Percentiles rank a stretch among this genome's conserved stretches.
Conservation (phyloP, 352 stramenopile species). For the Blastocystis sp. region DNA sequence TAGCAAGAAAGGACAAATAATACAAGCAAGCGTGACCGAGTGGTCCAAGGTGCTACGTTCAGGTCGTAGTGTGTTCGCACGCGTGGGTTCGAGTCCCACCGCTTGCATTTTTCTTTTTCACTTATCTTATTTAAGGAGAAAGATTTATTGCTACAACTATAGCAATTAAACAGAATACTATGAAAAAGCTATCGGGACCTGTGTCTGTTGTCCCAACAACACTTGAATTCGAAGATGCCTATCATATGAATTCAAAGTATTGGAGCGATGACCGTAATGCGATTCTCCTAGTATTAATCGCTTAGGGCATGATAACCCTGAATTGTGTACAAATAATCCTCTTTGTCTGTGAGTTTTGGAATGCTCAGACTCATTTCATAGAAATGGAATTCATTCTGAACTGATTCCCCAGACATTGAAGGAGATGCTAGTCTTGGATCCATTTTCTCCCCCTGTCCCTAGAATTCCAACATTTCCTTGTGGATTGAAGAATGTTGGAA, state of each 20-base stretch:
- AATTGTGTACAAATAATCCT: neutral
- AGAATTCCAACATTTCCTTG: neutral
- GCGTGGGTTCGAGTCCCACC: slow-evolving; percentile 34
- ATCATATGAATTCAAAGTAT: neutral
- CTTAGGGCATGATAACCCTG: neutral
- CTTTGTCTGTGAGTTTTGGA: neutral
- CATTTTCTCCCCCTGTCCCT: neutral
- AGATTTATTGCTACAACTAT: too few species aligned
- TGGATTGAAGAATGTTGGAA: neutral
- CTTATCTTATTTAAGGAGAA: too few species aligned
- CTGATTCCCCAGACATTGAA: neutral
- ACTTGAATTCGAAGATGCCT: neutral
- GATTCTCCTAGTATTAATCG: neutral
- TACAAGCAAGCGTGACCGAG: slow-evolving; percentile 28
- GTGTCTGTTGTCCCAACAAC: too few species aligned
- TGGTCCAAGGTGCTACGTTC: slow-evolving; percentile 53
- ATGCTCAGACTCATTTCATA: neutral
- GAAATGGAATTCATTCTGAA: neutral
- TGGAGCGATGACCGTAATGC: neutral
- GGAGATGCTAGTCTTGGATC: neutral
- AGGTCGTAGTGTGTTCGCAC: slow-evolving; percentile 54
- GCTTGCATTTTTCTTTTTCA: slow-evolving; percentile 1
- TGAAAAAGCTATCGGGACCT: too few species aligned
- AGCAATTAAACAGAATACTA: too few species aligned
- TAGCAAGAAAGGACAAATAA: neutral